phyloP scores from a whole-genome alignment of 2,329 filamentous ascomycete genomes.

The Colletotrichum higginsianum region DNA sequence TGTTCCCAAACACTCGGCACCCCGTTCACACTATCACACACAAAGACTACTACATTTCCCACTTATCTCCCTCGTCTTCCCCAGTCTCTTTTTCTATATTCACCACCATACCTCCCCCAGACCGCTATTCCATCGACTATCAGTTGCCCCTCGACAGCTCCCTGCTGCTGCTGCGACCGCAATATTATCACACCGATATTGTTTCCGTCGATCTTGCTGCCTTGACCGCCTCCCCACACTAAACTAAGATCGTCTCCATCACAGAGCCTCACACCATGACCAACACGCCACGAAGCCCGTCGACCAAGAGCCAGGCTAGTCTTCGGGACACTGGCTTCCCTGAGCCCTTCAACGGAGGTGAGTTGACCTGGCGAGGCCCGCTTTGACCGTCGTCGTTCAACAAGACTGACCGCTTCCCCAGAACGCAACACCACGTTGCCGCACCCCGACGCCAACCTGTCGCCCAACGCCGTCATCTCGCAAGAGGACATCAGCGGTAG shows the following conservation, averaged over 20 bases:
- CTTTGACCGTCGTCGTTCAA: not conserved
- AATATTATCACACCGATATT: not conserved
- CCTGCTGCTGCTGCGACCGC: not conserved
- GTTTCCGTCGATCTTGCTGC: constrained; percentile 11
- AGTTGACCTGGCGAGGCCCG: constrained; percentile 42
- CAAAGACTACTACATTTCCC: constrained; percentile 15
- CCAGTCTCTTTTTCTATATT: constrained; percentile 13
- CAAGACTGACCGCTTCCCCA: constrained; percentile 43
- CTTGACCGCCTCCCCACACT: constrained; percentile 18
- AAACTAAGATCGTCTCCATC: constrained; percentile 33
- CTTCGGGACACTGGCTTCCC: constrained; percentile 65
- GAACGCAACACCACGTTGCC: constrained; percentile 73
- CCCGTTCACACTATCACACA: constrained; percentile 20
- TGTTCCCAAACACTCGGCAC: constrained; percentile 15
- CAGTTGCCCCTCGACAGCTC: constrained; percentile 12
- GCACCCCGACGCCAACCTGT: constrained; percentile 73
- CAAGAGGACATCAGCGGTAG: constrained; percentile 66
- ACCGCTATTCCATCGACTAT: constrained; percentile 27
- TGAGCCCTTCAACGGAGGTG: constrained; percentile 64
- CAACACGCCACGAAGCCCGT: constrained; percentile 36
- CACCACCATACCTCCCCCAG: not conserved
- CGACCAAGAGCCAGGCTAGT: constrained; percentile 38
- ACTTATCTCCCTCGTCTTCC: not conserved
- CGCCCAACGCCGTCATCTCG: constrained; percentile 69
- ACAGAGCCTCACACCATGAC: constrained; percentile 38